A percentile compares a stretch with the other conserved stretches of the same genome.
Conservation (phyloP, 2,329 filamentous ascomycete genomes). For the Cladosporium phlei region DNA sequence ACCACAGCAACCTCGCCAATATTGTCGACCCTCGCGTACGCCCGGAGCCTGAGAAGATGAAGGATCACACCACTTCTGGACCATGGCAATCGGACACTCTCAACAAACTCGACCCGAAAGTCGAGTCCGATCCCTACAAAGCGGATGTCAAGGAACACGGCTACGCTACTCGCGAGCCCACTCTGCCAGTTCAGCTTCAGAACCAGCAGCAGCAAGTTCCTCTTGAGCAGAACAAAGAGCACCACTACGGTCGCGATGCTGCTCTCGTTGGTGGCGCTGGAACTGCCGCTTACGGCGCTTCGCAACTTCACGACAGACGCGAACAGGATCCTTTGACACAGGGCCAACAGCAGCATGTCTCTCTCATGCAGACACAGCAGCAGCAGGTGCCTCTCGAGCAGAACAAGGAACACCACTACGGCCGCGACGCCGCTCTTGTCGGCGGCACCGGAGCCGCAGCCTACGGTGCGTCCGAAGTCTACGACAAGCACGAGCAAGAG, state of each 20-base stretch:
- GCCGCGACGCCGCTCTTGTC: slow-evolving; percentile 26
- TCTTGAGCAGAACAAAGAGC: slow-evolving; percentile 13
- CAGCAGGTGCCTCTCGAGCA: too few relatives aligned
- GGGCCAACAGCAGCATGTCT: not conserved
- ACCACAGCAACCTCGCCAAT: slow-evolving; percentile 20
- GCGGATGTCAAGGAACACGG: slow-evolving; percentile 8
- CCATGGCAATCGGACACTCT: slow-evolving; percentile 11
- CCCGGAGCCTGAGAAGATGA: slow-evolving; percentile 24
- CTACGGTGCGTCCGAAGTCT: slow-evolving; percentile 11
- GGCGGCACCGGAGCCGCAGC: slow-evolving; percentile 25
- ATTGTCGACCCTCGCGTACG: slow-evolving; percentile 19
- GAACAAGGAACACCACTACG: slow-evolving; percentile 15
- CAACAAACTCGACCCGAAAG: slow-evolving; percentile 23
- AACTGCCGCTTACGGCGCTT: slow-evolving; percentile 17
- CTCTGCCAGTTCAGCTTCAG: not conserved
- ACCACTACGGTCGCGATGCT: slow-evolving; percentile 31
- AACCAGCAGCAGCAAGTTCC: not conserved
- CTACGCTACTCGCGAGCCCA: slow-evolving; percentile 4
- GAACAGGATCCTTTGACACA: not conserved
- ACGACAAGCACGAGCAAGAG: slow-evolving; percentile 34
- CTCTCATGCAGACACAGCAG: too few relatives aligned
- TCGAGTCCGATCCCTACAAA: slow-evolving; percentile 13
- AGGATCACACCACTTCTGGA: slow-evolving; percentile 20
- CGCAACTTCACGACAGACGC: not conserved
- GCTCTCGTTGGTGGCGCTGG: slow-evolving; percentile 30